Base-by-base conservation (phyloP, 2,329 filamentous ascomycete species). In the Nemania abortiva region DNA sequence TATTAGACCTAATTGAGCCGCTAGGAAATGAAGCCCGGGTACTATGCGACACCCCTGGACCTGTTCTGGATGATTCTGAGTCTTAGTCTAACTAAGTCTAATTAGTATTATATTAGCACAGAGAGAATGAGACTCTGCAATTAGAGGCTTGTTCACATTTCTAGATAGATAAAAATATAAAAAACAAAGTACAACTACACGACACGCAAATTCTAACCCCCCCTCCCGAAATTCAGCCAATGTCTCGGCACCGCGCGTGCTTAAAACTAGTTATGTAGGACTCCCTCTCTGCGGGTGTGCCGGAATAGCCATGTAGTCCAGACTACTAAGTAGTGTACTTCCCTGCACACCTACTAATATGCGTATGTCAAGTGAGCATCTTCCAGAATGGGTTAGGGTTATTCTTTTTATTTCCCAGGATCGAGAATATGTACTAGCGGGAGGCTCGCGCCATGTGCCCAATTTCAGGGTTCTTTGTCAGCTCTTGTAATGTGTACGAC, bases 361-460 rank as follows among this genome's bases (percentile, higher is more conserved):
- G 42, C 3, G 22, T 52, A 52, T 52, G 24, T 27, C 11, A 13
- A 15, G 49, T 24, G 20, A 27, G 24, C 22, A 22, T 27, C 2
- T 27, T 29, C 49, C 49, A 29, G 22, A 52, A 52, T 27, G 49
- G 49, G 49, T 52, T 52, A 52, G 49, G 24, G 49, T 52, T 29
- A 24, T 24, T 27, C 3, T 15, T 18, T 18, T 13, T 15, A 52
- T 52, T 52, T 18, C 13, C 22, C 15, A 13, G 24, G 20, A 52
- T 52, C 22, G 49, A 52, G 10, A 13, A 6, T n/a, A n/a, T n/a
- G n/a, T 27, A 27, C 6, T 27, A 52, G 22, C 49, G 10, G 15
- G 42, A 47, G 42, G 42, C 42, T 47, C 42, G 42, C 15, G 42
- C 42, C 42, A 47, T 47, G 42, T 47, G 42, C 15, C 13, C 42